Evolutionary conservation across 164 flowering plant species (phyloP).

Genomic region (Euptelea pleiosperma): DNA sequence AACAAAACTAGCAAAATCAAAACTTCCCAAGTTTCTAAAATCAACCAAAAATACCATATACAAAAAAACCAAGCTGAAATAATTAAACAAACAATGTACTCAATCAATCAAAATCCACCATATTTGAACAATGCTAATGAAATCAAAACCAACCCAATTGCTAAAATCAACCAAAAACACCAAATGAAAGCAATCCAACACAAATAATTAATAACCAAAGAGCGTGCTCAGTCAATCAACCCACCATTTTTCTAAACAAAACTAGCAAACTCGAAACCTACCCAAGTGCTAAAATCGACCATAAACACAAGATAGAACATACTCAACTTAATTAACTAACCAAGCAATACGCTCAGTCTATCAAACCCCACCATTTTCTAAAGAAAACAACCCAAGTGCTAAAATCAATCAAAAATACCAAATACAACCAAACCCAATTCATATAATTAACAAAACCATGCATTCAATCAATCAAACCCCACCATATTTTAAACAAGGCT

Average conservation of each 20-base stretch:
- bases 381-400: background rate
- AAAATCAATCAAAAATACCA: background rate
- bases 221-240: background rate
- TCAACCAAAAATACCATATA: no score
- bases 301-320: conserved; percentile 6
- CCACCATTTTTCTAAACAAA: background rate
- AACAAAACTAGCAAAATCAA: no score
- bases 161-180: no score
- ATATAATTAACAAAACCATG: background rate
- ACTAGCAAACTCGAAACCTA: conserved; percentile 5
- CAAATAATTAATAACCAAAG: background rate
- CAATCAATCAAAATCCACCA: no score
- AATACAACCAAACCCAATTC: background rate
- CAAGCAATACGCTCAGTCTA: background rate
- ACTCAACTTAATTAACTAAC: conserved; percentile 9
- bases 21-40: no score
- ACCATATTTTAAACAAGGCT: background rate
- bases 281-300: conserved; percentile 3
- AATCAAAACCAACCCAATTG: no score
- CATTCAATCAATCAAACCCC: background rate
- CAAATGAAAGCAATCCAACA: background rate
- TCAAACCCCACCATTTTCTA: conserved; percentile 8
- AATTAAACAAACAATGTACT: no score
- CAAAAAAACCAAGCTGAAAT: no score
- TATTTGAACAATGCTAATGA: no score